Percentiles rank a stretch among this genome's conserved stretches.
Evolutionary conservation across 1,284 basidiomycete species (phyloP).

Genomic region (Dichomitus squalens): DNA sequence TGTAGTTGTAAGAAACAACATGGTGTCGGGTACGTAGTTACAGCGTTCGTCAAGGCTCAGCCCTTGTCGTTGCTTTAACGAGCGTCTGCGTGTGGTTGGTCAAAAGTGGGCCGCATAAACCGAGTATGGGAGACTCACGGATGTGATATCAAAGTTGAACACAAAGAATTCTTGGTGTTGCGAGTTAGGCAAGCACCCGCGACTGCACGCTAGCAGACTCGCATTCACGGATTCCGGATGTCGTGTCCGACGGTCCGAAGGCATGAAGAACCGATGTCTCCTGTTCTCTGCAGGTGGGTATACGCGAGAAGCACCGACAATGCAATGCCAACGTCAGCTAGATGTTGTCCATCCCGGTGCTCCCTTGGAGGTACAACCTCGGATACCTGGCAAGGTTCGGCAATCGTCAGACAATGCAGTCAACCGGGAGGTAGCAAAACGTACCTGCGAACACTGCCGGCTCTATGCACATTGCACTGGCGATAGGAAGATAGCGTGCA

Average conservation of each 20-base stretch:
- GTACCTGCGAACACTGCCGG: too few relatives aligned
- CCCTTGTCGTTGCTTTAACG: background rate
- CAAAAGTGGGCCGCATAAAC: background rate
- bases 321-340: background rate
- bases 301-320: background rate
- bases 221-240: too few relatives aligned
- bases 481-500: too few relatives aligned
- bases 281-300: background rate
- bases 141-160: too few relatives aligned
- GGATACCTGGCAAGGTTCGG: too few relatives aligned
- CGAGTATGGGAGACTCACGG: background rate
- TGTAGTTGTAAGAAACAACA: background rate
- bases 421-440: too few relatives aligned
- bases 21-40: background rate
- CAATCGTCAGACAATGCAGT: too few relatives aligned
- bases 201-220: too few relatives aligned
- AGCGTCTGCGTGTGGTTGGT: background rate
- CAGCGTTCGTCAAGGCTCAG: background rate
- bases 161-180: too few relatives aligned
- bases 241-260: background rate
- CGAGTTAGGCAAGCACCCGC: too few relatives aligned
- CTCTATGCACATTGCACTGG: too few relatives aligned
- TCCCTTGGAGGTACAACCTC: background rate
- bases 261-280: background rate
- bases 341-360: too few relatives aligned